Evolutionary conservation across 1,284 basidiomycete genomes (phyloP), one percentile per base, ranked within the genome.

Genomic region (Takashimella koratensis): DNA sequence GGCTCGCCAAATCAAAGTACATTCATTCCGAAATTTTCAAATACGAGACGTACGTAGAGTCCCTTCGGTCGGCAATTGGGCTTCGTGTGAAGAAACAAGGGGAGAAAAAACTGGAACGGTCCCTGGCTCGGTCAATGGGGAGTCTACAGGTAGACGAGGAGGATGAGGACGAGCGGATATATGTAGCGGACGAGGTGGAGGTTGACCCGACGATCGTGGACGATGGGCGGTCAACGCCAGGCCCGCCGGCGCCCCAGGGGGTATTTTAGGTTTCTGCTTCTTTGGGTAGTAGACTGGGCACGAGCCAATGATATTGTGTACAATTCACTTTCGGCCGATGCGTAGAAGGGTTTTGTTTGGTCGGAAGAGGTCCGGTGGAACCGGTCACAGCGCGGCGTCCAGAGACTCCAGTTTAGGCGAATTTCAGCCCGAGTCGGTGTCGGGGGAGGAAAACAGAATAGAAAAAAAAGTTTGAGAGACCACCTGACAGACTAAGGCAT

Each of bases 41-140:
- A 73, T 98, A 96, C 75, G 86, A 91, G 50, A 88, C 87, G n/a
- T 98, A 98, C 74, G 86, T 93, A 55, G 91, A 96, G 58, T 88
- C 88, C 5, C 79, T 98, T 24, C 83, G 86, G 67, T 76, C 80
- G 16, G 91, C 87, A 22, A 93, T 94, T 82, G 77, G 78, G 5
- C 80, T 92, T 40, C 83, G 90, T 45, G 76, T 93, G 53, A 89
- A 88, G 77, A 89, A 85, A 70, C 83, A 89, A 53, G 90, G 89
- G 23, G 88, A 92, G 75, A 90, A 88, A 78, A 88, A 85, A 27
- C 76, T 94, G 48, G 90, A 92, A 49, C 66, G 63, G 44, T 66
- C 65, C 10, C 52, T 76, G 26, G 47, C 49, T n/a, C 57, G 63
- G 27, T 61, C 60, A 30, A 60, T 60, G 43, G 36, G 42, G 22